Base-by-base conservation (phyloP, 257 asterid genomes). In the Mentha longifolia region DNA sequence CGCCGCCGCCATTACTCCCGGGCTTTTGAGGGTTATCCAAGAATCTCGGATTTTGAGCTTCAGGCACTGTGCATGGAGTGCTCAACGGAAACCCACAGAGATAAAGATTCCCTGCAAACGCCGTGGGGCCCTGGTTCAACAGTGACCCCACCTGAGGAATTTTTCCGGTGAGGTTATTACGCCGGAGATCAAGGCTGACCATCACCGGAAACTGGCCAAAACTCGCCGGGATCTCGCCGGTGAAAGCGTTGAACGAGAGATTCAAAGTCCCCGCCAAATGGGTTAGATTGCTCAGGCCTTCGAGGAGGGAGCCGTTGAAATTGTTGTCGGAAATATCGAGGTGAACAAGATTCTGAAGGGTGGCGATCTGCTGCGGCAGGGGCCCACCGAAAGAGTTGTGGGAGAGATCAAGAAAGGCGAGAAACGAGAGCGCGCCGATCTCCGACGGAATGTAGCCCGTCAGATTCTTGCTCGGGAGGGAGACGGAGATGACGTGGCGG, bases 101-200 rank as follows among this genome's bases (percentile, higher is more conserved):
- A 73, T 69, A 70, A 9, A 86, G 89, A 67, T 95, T 95, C 50
- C 96, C 98, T 0, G 92, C 74, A 70, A 95, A 95, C 16, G 98
- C 99, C 35, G 99, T 95, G 41, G 99, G 99, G 0, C 99, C 98
- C 85, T 95, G 99, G 80, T 95, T 95, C 64, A 92, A 68, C 59
- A 92, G 76, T 0, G 98, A 83, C 13, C 97, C 99, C 68, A 78
- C 87, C 80, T 81, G 81, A 67, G 99, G 99, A 74, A 95, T 82
- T 70, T 92, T 92, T 3, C 99, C 98, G 9, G 86, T 85, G 59
- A 95, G 85, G 41, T 95, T 92, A 68, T 95, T 95, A 47, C 74
- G 68, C 71, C 80, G 81, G 59, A 95, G 86, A 61, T 95, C 98
- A 37, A 95, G 81, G 74, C 97, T 91, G 50, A 95, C 82, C 77